A percentile compares a stretch with the other conserved stretches of the same genome.
Evolutionary conservation across 148 eudicot species (phyloP).

Genomic region (Fagopyrum esculentum): DNA sequence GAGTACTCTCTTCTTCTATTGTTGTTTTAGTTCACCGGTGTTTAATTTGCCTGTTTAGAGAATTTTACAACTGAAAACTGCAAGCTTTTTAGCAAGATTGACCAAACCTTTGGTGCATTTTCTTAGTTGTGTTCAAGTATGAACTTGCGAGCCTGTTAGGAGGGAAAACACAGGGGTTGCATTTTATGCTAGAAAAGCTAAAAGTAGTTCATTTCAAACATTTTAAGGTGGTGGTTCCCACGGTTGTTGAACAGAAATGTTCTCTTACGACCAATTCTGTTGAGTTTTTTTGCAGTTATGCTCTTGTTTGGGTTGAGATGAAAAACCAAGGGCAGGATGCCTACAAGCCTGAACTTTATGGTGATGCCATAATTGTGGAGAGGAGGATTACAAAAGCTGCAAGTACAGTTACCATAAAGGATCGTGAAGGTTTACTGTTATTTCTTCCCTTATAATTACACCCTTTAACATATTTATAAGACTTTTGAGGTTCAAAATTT

Average conservation of each 20-base stretch:
- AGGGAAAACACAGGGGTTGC: neutral
- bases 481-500: neutral
- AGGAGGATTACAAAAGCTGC: conserved; percentile 76
- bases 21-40: neutral
- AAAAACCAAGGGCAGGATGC: conserved; percentile 92
- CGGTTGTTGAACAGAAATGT: neutral
- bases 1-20: conserved; percentile 31
- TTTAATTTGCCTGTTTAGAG: neutral
- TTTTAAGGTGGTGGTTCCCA: neutral
- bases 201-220: neutral
- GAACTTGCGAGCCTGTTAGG: neutral
- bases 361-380: conserved; percentile 66
- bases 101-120: neutral
- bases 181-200: neutral
- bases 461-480: neutral
- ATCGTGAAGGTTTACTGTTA: conserved; percentile 51
- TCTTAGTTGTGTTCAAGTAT: neutral
- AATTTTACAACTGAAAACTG: neutral
- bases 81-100: neutral
- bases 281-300: conserved; percentile 41
- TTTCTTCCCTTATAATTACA: neutral
- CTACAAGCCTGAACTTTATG: conserved; percentile 69
- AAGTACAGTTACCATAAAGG: conserved; percentile 49
- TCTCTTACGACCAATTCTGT: neutral
- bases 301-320: conserved; percentile 65